phyloP scores from a whole-genome alignment of 371 early-diverging fungal species.

The Rhizopus stolonifer region DNA sequence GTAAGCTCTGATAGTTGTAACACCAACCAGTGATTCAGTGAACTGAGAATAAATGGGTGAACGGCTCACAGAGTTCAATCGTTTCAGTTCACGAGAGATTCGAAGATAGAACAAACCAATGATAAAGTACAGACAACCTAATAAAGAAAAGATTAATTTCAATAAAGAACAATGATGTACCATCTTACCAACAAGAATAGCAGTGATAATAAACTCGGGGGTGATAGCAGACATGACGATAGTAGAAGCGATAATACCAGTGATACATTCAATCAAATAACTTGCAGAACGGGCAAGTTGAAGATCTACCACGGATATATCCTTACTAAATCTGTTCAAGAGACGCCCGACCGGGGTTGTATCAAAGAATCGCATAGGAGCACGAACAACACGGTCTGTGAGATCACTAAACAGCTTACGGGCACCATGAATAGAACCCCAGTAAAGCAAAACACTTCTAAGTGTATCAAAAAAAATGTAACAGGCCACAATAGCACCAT shows the following conservation, averaged over 20 bases:
- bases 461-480: constrained; percentile 14
- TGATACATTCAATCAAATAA: constrained; percentile 35
- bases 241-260: constrained; percentile 56
- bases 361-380: constrained; percentile 85
- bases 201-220: constrained; percentile 55
- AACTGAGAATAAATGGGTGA: constrained; percentile 77
- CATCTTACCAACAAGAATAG: constrained; percentile 28
- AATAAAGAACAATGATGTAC: background rate
- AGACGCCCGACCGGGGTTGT: constrained; percentile 91
- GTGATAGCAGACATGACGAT: constrained; percentile 59
- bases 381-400: constrained; percentile 60
- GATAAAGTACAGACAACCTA: constrained; percentile 24
- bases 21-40: constrained; percentile 65
- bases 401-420: constrained; percentile 51
- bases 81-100: constrained; percentile 78
- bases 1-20: constrained; percentile 73
- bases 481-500: constrained; percentile 16
- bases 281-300: constrained; percentile 36
- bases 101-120: constrained; percentile 66
- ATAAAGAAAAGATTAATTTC: background rate
- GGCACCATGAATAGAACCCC: constrained; percentile 62
- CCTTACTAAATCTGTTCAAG: constrained; percentile 84
- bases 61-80: constrained; percentile 73
- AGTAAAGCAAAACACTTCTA: constrained; percentile 33
- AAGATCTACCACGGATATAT: constrained; percentile 37